These are phyloP conservation scores for Calonectria fujianensis DNA, from an alignment of 2,329 filamentous ascomycete species.

Conservation along the genomic window DNA sequence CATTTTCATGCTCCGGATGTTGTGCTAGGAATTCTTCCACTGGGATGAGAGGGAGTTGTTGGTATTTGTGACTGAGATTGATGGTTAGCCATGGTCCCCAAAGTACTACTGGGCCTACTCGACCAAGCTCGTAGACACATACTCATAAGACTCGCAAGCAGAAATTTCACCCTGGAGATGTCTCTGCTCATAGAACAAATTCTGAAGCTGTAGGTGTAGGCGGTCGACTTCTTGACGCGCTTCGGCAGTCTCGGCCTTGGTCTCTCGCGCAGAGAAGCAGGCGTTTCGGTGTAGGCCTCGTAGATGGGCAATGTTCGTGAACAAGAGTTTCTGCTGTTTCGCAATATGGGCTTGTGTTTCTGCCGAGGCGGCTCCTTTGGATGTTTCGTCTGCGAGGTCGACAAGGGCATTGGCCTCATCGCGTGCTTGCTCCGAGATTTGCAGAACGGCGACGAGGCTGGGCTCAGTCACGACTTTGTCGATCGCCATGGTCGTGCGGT, in stretches of 20 bases:
- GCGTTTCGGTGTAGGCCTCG: constrained; percentile 89
- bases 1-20: constrained; percentile 83
- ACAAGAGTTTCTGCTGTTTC: constrained; percentile 86
- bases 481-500: constrained; percentile 58
- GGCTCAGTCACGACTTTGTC: constrained; percentile 64
- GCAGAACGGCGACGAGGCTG: constrained; percentile 79
- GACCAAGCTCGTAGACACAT: constrained; percentile 61
- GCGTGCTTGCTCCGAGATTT: constrained; percentile 83
- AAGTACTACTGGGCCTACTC: neutral
- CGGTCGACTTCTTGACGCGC: constrained; percentile 93
- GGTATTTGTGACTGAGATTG: constrained; percentile 86
- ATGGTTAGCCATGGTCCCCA: constrained; percentile 34
- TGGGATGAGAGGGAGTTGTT: constrained; percentile 88
- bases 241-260: constrained; percentile 90
- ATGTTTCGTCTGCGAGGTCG: constrained; percentile 69
- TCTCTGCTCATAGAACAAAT: constrained; percentile 96
- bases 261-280: constrained; percentile 86
- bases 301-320: constrained; percentile 85
- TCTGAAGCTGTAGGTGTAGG: constrained; percentile 93
- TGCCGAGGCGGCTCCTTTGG: constrained; percentile 64
- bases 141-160: constrained; percentile 95
- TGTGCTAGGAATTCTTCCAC: constrained; percentile 86
- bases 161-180: constrained; percentile 93
- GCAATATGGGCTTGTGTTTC: constrained; percentile 77
- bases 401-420: constrained; percentile 82